Base-by-base conservation (phyloP, 768 basidiomycete species). In the Mycena crocata region DNA sequence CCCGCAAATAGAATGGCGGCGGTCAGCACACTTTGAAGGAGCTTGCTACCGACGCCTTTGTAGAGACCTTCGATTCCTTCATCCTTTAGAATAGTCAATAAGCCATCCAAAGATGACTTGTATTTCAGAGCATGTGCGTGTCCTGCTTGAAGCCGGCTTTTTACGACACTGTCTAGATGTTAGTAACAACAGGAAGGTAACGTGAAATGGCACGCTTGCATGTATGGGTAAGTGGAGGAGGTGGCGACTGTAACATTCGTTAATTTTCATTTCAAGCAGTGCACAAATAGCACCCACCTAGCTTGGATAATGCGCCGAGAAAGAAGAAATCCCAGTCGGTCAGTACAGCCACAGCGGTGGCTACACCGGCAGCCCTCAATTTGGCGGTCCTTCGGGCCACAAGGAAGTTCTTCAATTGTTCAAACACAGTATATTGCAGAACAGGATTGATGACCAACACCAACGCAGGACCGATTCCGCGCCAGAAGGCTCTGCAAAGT, bases 381-480 rank as follows among this genome's bases (percentile, higher is more conserved):
- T 80, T 86, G 52, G 75, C 82, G 31, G 87, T 89, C 37, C 92
- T 87, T 32, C 85, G 85, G 65, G 86, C 84, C 59, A 95, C 80
- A 63, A 98, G 74, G 39, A 88, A 72, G 72, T 96, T 98, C 84
- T 97, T 98, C 72, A 99, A 83, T 75, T 98, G 95, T 79, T 99
- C 97, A 69, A 98, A 99, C 0, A 90, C 89, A 23, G 97, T 98
- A 77, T 98, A 96, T 82, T 67, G 90, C 34, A 99, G 85, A 34
- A 99, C 93, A 19, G 97, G 97, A 78, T 99, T 99, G 68, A 94
- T 87, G 70, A 98, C 97, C 48, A 99, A 85, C 31, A 95, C 85
- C 52, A 99, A 83, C n/a, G 96, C 96, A 4, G 97, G 96, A 1
- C 95, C 94, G 40, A 99, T 87, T 17, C 97, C 97, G 49, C 95